Evolutionary conservation across 371 early-diverging fungal species (phyloP).

Genomic region (Rhizopus stolonifer): DNA sequence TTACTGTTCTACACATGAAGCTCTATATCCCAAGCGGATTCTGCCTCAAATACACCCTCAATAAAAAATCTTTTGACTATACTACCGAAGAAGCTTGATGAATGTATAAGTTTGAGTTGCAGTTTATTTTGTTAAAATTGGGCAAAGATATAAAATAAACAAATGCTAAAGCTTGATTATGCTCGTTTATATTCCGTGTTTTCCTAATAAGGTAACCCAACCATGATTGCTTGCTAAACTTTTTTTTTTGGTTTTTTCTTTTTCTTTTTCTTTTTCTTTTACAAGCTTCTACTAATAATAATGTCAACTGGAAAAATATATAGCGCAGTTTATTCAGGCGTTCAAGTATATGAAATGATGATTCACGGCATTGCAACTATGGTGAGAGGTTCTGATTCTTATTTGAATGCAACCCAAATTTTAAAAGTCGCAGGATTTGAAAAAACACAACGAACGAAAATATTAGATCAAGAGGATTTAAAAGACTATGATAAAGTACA

Average conservation of each 20-base stretch:
- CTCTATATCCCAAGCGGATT: no score
- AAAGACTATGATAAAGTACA: conserved; percentile 94
- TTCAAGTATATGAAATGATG: conserved; percentile 85
- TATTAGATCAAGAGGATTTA: conserved; percentile 85
- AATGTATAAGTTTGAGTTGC: no score
- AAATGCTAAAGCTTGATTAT: no score
- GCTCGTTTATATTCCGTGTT: no score
- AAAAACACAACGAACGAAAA: conserved; percentile 88
- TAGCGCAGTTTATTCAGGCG: conserved; percentile 80
- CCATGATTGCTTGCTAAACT: not conserved
- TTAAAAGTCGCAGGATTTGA: conserved; percentile 94
- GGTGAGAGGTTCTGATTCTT: conserved; percentile 87
- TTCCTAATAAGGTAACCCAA: no score
- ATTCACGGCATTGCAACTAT: conserved; percentile 87
- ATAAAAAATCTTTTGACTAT: no score
- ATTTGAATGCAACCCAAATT: conserved; percentile 96
- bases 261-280: not conserved
- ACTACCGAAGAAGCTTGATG: no score
- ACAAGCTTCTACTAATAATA: not conserved
- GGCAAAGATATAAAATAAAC: no score
- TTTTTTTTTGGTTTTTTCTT: not conserved
- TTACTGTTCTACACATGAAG: no score
- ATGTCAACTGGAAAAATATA: conserved; percentile 35
- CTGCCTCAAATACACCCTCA: no score
- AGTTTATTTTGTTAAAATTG: no score